Percentiles rank a stretch among this genome's conserved stretches.
Evolutionary conservation across 805 yeast species (phyloP).

Genomic region (Candida maesae): DNA sequence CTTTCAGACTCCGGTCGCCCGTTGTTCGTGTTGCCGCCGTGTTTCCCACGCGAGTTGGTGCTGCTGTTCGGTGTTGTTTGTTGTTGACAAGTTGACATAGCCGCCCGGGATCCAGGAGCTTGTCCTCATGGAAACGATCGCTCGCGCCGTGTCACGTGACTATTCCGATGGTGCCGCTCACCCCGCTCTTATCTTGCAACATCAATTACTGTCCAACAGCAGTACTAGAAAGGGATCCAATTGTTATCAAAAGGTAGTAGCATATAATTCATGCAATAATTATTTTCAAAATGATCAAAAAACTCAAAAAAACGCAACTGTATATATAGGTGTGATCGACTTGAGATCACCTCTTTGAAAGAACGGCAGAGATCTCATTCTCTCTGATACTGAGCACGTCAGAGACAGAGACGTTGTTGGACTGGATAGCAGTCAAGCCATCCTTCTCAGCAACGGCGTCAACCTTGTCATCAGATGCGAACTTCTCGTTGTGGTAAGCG

Average conservation of each 20-base stretch:
- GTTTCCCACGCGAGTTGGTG: too few relatives aligned
- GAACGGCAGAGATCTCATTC: background rate
- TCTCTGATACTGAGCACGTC: constrained; percentile 1
- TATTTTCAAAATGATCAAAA: background rate
- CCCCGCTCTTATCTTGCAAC: too few relatives aligned
- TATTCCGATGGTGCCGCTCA: too few relatives aligned
- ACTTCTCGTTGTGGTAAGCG: constrained; percentile 3
- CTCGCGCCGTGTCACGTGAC: too few relatives aligned
- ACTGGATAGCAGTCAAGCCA: constrained; percentile 5
- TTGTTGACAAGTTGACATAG: too few relatives aligned
- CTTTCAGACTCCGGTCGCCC: too few relatives aligned
- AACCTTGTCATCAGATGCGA: background rate
- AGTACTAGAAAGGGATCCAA: too few relatives aligned
- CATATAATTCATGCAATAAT: background rate
- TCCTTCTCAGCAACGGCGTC: background rate
- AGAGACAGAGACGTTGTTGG: background rate
- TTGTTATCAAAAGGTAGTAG: too few relatives aligned
- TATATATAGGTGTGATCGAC: background rate
- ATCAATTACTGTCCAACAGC: too few relatives aligned
- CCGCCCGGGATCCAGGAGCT: too few relatives aligned
- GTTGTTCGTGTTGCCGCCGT: constrained; percentile 2
- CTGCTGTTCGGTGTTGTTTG: too few relatives aligned
- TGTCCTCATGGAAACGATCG: too few relatives aligned
- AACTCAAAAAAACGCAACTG: background rate
- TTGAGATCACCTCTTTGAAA: background rate